A percentile compares a stretch with the other conserved stretches of the same genome.
Conservation (phyloP, 129 eudicot genomes). For the Cynara cardunculus region DNA sequence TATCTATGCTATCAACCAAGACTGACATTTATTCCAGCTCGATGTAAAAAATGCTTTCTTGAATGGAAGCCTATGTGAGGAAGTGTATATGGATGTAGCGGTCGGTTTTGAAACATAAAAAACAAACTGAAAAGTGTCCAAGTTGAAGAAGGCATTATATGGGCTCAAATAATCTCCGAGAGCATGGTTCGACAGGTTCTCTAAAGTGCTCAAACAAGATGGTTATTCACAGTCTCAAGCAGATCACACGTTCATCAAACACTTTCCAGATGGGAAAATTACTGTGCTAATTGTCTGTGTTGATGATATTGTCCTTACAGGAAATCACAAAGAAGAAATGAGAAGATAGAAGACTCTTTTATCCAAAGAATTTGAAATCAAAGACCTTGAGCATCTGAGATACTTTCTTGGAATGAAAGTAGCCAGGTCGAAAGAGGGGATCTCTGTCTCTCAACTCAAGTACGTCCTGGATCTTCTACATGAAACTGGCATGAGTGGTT, state of each 20-base stretch:
- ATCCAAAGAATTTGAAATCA: neutral
- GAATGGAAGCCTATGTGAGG: neutral
- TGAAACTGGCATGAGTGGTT: neutral
- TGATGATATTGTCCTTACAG: neutral
- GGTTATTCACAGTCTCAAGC: neutral
- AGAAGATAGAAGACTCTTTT: neutral
- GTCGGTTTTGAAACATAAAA: neutral
- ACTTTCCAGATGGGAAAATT: neutral
- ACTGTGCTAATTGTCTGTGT: neutral
- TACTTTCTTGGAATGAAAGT: conserved; percentile 7
- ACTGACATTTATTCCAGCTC: neutral
- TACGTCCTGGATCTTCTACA: neutral
- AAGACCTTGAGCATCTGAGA: neutral
- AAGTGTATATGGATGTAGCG: neutral
- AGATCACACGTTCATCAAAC: neutral
- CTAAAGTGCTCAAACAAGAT: neutral
- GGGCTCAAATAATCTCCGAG: neutral
- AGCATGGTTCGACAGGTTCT: neutral
- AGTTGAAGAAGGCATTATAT: neutral
- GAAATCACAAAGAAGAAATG: neutral
- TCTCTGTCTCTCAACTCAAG: neutral
- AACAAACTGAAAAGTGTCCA: neutral
- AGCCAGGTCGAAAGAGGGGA: neutral
- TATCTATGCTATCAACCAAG: neutral
- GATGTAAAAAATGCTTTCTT: neutral